phyloP scores from a whole-genome alignment of 225 moss, liverwort and hornwort genomes.

The Asterella californica region DNA sequence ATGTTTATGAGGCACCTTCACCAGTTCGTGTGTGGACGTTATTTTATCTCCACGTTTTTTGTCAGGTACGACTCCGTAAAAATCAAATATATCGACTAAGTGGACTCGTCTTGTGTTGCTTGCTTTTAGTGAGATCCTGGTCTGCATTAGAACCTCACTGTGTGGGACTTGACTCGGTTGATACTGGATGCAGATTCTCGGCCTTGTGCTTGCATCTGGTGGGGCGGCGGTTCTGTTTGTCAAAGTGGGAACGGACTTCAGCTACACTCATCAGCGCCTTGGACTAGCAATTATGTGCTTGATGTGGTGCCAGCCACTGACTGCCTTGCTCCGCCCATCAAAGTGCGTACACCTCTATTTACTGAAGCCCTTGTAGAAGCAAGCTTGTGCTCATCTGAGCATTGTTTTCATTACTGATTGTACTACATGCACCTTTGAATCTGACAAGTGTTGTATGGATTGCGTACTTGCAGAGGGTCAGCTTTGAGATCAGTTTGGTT shows the following conservation, averaged over 20 bases:
- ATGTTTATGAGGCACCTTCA: conserved; percentile 22
- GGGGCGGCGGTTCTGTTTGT: conserved; percentile 38
- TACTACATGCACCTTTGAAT: too few species aligned
- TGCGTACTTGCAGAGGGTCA: conserved; percentile 33
- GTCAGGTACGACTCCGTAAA: conserved; percentile 34
- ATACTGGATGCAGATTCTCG: conserved; percentile 22
- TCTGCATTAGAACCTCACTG: background rate
- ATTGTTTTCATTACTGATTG: background rate
- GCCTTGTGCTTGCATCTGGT: conserved; percentile 1
- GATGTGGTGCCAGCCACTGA: conserved; percentile 57
- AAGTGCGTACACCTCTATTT: conserved; percentile 42
- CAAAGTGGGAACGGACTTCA: conserved; percentile 25
- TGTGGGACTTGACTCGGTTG: background rate
- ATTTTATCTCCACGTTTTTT: conserved; percentile 47
- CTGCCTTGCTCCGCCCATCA: conserved; percentile 54
- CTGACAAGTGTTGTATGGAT: background rate
- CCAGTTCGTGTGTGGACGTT: conserved; percentile 26
- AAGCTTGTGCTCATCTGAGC: background rate
- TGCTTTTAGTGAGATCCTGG: too few species aligned
- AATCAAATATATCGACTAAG: background rate
- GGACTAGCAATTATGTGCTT: conserved; percentile 58
- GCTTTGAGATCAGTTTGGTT: conserved; percentile 47
- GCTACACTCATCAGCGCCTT: conserved; percentile 62
- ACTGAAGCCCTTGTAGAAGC: background rate
- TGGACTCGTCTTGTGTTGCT: background rate